These are phyloP conservation scores for Glycine tomentella DNA, from an alignment of 306 rosid genomes.

Conservation along the genomic window DNA sequence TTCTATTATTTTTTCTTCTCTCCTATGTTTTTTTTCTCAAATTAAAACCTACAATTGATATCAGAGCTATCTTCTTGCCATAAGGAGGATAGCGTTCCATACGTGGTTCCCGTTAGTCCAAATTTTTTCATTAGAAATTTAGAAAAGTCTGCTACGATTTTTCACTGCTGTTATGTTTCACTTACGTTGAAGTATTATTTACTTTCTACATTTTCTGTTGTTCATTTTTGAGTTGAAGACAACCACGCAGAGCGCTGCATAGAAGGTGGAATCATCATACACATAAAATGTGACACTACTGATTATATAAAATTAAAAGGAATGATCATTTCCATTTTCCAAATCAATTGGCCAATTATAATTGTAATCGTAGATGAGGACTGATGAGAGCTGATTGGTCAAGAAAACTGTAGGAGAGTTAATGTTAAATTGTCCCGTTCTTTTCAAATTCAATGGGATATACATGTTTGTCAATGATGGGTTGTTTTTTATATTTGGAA, in stretches of 20 bases:
- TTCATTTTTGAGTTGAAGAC: not conserved
- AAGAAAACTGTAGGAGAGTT: slow-evolving; percentile 16
- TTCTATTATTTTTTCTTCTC: no score
- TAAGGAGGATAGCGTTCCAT: not conserved
- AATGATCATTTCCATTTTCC: no score
- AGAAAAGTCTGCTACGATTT: slow-evolving; percentile 36
- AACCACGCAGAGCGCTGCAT: not conserved
- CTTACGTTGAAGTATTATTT: not conserved
- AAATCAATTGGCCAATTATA: no score
- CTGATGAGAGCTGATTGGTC: not conserved
- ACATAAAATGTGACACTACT: no score
- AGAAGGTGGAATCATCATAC: not conserved
- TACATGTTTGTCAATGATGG: not conserved
- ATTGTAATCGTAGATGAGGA: no score
- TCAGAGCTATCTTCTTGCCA: no score
- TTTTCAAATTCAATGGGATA: not conserved
- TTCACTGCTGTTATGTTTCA: slow-evolving; percentile 49
- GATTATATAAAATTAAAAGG: no score
- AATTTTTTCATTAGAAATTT: not conserved
- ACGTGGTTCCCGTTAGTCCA: slow-evolving; percentile 48
- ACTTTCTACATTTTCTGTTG: slow-evolving; percentile 17
- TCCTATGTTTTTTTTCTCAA: no score
- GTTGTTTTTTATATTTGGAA: not conserved
- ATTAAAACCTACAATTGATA: no score
- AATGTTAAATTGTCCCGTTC: not conserved